Base-by-base conservation (phyloP, 2,329 filamentous ascomycete genomes). In the Colletotrichum sp. region DNA sequence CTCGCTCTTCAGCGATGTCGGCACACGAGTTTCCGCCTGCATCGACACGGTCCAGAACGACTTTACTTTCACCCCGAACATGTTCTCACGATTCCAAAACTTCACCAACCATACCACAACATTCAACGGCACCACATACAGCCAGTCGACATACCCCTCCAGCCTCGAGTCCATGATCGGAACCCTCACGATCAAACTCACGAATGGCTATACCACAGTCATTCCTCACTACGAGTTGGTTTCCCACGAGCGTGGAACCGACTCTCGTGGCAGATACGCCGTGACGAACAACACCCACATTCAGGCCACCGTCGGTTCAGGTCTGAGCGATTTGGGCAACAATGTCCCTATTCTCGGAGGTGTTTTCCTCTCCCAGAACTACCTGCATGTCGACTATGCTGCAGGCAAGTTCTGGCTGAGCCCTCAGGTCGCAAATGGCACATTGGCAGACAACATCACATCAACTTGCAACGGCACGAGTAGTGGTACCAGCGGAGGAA, bases 171-270 rank as follows among this genome's bases (percentile, higher is more conserved):
- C 67, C 6, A 65, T 72, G 34, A 64, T 78, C 7, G 77, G 77
- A 15, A 65, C 73, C 3, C 65, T 78, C n/a, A 78, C 77, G 0
- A 77, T 78, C 28, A 74, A 64, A n/a, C 39, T 78, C 34, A 60
- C 74, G 21, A 78, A 78, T 57, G 77, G 77, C 16, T 78, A 78
- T 34, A 78, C 73, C 15, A 77, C 63, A 4, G 74, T 78, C 9
- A 78, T 78, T n/a, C 77, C 77, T 3, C 77, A 78, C 21, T 75
- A 78, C 77, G 77, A 78, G 39, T 36, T 78, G 9, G 77, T 78
- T 6, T 59, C 26, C 7, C 63, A 77, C 10, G 39, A 77, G 18
- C 77, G 77, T 15, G 77, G 77, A 28, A 77, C 77, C 26, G 74
- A 78, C 36, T 16, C 73, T 6, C 77, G 75, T 5, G 77, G 77